These are phyloP conservation scores for Colletotrichum sojae DNA, from an alignment of 2,329 filamentous ascomycete genomes.

Conservation along the genomic window DNA sequence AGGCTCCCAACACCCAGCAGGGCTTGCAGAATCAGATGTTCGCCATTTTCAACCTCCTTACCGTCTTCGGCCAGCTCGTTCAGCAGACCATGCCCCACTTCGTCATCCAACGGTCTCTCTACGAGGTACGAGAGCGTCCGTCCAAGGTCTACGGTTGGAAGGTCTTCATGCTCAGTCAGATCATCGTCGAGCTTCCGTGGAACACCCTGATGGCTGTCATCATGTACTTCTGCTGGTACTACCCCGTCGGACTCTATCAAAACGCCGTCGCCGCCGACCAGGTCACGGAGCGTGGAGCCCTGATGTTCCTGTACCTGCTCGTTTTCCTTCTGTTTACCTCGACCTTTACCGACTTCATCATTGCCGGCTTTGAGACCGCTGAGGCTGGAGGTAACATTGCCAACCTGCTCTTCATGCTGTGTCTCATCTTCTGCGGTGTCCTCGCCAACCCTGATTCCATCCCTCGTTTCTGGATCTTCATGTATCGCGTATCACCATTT, in stretches of 20 bases:
- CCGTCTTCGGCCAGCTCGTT: conserved; percentile 84
- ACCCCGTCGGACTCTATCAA: conserved; percentile 82
- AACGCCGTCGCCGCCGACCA: conserved; percentile 76
- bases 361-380: conserved; percentile 81
- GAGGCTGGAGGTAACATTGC: conserved; percentile 84
- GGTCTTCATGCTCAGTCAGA: conserved; percentile 86
- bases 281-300: conserved; percentile 77
- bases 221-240: conserved; percentile 88
- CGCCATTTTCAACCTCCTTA: conserved; percentile 86
- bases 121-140: conserved; percentile 87
- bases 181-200: conserved; percentile 89
- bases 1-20: conserved; percentile 78
- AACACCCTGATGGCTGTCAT: conserved; percentile 82
- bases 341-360: conserved; percentile 85
- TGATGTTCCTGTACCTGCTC: conserved; percentile 84
- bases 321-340: conserved; percentile 85
- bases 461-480: conserved; percentile 86
- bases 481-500: conserved; percentile 87
- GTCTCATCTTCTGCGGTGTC: conserved; percentile 83
- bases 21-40: conserved; percentile 91
- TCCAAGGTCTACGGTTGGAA: conserved; percentile 90
- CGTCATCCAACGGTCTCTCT: conserved; percentile 83
- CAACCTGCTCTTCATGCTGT: conserved; percentile 80
- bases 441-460: conserved; percentile 74
- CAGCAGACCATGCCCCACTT: conserved; percentile 91